phyloP scores from a whole-genome alignment of 2,329 filamentous ascomycete genomes.

The Raffaelea deltoideospora region DNA sequence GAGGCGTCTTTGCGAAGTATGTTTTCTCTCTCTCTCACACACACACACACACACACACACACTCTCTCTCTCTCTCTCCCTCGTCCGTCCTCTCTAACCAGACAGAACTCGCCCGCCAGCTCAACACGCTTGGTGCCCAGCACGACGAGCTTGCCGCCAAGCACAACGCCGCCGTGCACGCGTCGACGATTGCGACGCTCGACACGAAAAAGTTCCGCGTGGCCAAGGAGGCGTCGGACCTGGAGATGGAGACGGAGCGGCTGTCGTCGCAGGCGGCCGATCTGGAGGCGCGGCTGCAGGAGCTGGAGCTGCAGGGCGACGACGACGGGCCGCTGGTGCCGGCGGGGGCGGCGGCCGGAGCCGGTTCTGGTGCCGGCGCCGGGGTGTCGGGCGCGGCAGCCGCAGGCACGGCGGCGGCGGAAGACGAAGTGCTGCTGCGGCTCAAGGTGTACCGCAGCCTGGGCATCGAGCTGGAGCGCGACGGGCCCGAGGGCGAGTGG shows the following conservation, averaged over 20 bases:
- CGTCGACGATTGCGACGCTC: slow-evolving; percentile 67
- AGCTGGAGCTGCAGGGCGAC: slow-evolving; percentile 74
- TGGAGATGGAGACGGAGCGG: slow-evolving; percentile 92
- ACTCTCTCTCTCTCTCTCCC: neutral
- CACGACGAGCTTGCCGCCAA: slow-evolving; percentile 60
- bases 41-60: too few relatives aligned
- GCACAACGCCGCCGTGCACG: slow-evolving; percentile 68
- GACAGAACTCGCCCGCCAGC: slow-evolving; percentile 56
- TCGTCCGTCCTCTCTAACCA: too few relatives aligned
- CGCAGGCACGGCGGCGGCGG: slow-evolving; percentile 32
- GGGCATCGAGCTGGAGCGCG: slow-evolving; percentile 74
- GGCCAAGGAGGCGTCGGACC: slow-evolving; percentile 77
- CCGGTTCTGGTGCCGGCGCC: slow-evolving; percentile 7
- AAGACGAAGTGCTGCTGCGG: slow-evolving; percentile 55
- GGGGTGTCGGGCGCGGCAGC: too few relatives aligned
- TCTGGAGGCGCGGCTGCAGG: slow-evolving; percentile 58
- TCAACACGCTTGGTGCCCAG: slow-evolving; percentile 59
- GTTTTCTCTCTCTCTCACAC: slow-evolving; percentile 4
- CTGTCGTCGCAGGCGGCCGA: slow-evolving; percentile 64
- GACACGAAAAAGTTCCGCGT: slow-evolving; percentile 90
- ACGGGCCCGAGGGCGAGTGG: slow-evolving; percentile 52
- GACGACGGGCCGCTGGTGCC: slow-evolving; percentile 39
- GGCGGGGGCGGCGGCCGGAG: neutral
- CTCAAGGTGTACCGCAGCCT: slow-evolving; percentile 84
- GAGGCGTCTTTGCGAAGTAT: slow-evolving; percentile 49